A percentile compares a stretch with the other conserved stretches of the same genome.
phyloP scores from a whole-genome alignment of 73 alveolate species.

The Uronychia binucleata region DNA sequence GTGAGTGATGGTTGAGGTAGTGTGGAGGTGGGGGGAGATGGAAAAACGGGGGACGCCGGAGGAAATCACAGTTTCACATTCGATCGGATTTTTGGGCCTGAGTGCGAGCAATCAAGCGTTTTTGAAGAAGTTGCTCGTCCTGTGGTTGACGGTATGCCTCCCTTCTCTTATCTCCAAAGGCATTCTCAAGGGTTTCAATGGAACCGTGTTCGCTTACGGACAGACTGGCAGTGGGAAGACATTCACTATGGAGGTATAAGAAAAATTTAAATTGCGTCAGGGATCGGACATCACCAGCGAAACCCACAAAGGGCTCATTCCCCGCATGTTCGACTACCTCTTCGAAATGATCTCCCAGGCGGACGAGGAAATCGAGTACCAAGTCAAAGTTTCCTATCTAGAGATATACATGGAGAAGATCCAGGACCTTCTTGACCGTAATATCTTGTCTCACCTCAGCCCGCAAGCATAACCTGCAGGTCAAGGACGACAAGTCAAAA shows the following conservation, averaged over 20 bases:
- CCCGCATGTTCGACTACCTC: conserved; percentile 87
- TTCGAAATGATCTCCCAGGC: conserved; percentile 72
- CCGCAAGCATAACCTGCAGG: conserved; percentile 80
- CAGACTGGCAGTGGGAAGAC: conserved; percentile 98
- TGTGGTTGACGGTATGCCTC: conserved; percentile 62
- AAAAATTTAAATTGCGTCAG: conserved; percentile 26
- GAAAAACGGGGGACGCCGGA: conserved; percentile 20
- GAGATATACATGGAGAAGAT: conserved; percentile 94
- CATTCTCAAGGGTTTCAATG: conserved; percentile 94
- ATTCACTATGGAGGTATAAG: conserved; percentile 94
- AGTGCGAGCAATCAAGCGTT: conserved; percentile 65
- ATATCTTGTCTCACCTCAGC: conserved; percentile 25
- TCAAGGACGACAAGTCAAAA: conserved; percentile 91
- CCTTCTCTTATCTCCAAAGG: conserved; percentile 40
- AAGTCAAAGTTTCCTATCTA: conserved; percentile 83
- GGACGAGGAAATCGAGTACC: conserved; percentile 73
- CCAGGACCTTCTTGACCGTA: conserved; percentile 85
- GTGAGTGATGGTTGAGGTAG: neutral
- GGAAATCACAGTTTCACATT: conserved; percentile 61
- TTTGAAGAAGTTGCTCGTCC: conserved; percentile 80
- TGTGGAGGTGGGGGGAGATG: neutral
- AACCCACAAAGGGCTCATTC: conserved; percentile 83
- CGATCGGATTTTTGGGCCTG: conserved; percentile 84
- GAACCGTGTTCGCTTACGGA: conserved; percentile 97
- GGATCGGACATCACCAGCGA: conserved; percentile 78